Base-by-base conservation (phyloP, 495 filamentous ascomycete genomes). In the Astrocystis sublimbata region DNA sequence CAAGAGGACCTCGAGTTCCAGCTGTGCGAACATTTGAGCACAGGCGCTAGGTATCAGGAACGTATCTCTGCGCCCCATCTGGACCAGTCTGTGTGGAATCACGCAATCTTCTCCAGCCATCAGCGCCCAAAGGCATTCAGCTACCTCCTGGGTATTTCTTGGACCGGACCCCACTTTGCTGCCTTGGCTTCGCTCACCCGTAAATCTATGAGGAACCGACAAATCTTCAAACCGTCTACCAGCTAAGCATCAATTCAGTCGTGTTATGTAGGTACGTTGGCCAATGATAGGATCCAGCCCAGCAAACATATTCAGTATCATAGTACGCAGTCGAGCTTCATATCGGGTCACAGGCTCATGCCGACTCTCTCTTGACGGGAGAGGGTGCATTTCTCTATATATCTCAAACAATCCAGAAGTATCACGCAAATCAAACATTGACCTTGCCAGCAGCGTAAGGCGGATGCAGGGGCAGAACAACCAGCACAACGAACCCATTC, bases 21-120 rank as follows among this genome's bases (percentile, higher is more conserved):
- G 38, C 58, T 66, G 61, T 61, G 67, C 65, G 70, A 62, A 72
- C 54, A 70, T 70, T 43, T 72, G 61, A 72, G 70, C 64, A 72
- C 60, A 64, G 61, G 30, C 2, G 35, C 13, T 19, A 65, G 41
- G 67, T 52, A 52, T 13, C 17, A 12, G 19, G 7, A 31, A 65
- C 36, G 65, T 52, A 42, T 49, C 50, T 35, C 47, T 13, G 50
- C 59, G 40, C 55, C 38, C 30, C 36, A 53, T 38, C 36, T 35
- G 35, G 47, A 46, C 21, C 33, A 23, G 35, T 42, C 42, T 60
- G 33, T 51, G 41, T 62, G 51, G 51, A 41, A 62, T 55, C 60
- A 62, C 60, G 41, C 56, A 46, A 21, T 42, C 30, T 38, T 36
- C 13, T 17, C 24, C n/a, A n/a, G n/a, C 55, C 42, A 47, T 47